phyloP scores from a whole-genome alignment of 2,329 filamentous ascomycete species.

The Diaporthe caulivora region DNA sequence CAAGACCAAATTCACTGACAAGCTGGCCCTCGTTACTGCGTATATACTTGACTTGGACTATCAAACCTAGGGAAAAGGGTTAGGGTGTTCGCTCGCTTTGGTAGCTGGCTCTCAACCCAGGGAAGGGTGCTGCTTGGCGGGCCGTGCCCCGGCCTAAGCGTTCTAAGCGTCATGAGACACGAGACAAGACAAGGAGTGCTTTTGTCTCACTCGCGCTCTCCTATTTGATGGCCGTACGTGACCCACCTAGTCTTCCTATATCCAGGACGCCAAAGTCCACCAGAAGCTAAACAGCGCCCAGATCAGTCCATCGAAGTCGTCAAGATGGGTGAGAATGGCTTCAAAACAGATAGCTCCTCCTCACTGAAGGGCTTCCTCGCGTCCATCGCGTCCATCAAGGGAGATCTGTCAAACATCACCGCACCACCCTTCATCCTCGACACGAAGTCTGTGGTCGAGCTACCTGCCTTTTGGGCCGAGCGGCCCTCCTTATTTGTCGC shows the following conservation, averaged over 20 bases:
- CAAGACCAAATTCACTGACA: too few species aligned
- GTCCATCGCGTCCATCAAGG: slow-evolving; percentile 67
- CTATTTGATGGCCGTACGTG: not conserved
- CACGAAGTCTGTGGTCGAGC: slow-evolving; percentile 66
- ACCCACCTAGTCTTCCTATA: not conserved
- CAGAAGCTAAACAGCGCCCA: not conserved
- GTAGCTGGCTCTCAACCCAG: not conserved
- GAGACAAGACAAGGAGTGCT: not conserved
- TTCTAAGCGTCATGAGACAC: slow-evolving; percentile 15
- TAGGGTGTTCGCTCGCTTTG: not conserved
- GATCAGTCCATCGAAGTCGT: not conserved
- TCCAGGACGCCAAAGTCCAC: not conserved
- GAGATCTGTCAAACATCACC: slow-evolving; percentile 67
- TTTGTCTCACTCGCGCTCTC: not conserved
- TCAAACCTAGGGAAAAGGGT: not conserved
- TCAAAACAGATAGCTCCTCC: slow-evolving; percentile 41
- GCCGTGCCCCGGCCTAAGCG: not conserved
- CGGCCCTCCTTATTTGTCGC: slow-evolving; percentile 62
- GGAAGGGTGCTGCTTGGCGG: not conserved
- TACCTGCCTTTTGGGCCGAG: slow-evolving; percentile 69
- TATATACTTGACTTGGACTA: too few species aligned
- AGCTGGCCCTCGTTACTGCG: too few species aligned
- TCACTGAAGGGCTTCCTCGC: slow-evolving; percentile 50
- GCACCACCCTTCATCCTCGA: slow-evolving; percentile 68
- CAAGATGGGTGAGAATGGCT: slow-evolving; percentile 22